Base-by-base conservation (phyloP, 108 stramenopile genomes). In the Nitzschia putrida region DNA sequence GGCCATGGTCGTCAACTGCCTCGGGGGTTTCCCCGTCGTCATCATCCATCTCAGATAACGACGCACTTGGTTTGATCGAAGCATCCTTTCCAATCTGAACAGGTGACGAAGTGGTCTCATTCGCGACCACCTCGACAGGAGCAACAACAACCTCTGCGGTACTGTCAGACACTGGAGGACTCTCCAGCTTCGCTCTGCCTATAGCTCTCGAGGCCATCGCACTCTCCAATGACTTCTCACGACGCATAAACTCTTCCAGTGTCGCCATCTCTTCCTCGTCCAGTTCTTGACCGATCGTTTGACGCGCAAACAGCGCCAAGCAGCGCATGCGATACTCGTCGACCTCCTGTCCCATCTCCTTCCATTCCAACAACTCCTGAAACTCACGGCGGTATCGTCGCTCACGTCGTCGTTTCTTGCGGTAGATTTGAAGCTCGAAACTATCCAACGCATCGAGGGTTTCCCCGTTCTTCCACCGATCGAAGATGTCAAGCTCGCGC, bases 381-480 rank as follows among this genome's bases (percentile, higher is more conserved):
- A 72, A 45, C 55, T 72, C 71, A 11, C 61, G 52, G 10, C 61
- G 40, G 44, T 72, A 64, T 2, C 16, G 23, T 45, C 71, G 12
- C 10, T 72, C 61, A 29, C 38, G 45, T 26, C 61, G 24, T 45
- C 71, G 22, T 0, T 64, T 41, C 14, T 72, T 64, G 9, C 50
- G 51, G 26, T 61, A 63, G 11, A 41, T 64, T 16, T 53, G 21
- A 39, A 72, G 45, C 16, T 72, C 71, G 21, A 61, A 44, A 2
- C 39, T 41, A 8, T 72, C 71, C 16, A 61, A 29, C 5, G 40
- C 40, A 68, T 68, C 54, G 0, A 68, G 29, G 0, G 18, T 21
- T 34, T 66, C 72, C 11, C 64, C 64, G 22, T 66, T 66, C 38
- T 52, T 55, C 72, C 72, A 73, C 42, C 64, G 61, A 59, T 65